Evolutionary conservation across 2,329 filamentous ascomycete species (phyloP).

Genomic region (Fulvia fulva): DNA sequence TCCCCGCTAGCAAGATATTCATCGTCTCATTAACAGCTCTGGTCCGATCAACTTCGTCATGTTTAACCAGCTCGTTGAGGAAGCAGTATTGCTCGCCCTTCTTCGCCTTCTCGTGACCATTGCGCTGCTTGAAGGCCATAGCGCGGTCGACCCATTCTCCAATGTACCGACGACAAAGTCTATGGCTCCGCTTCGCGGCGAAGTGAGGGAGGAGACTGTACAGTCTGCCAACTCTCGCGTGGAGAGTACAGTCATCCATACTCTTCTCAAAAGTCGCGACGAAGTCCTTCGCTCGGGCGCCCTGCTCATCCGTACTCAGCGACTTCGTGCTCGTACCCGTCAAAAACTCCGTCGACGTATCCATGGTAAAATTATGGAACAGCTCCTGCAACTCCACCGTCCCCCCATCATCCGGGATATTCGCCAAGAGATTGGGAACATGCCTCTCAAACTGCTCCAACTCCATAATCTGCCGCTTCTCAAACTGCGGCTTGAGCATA

Average conservation of each 20-base stretch:
- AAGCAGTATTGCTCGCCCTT: slow-evolving; percentile 41
- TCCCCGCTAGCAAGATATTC: slow-evolving; percentile 48
- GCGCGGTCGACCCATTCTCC: slow-evolving; percentile 16
- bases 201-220: background rate
- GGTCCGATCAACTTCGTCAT: slow-evolving; percentile 35
- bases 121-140: slow-evolving; percentile 3
- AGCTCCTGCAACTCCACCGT: slow-evolving; percentile 58
- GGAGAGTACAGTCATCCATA: slow-evolving; percentile 5
- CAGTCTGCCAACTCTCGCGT: background rate
- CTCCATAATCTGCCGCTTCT: slow-evolving; percentile 47
- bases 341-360: slow-evolving; percentile 63
- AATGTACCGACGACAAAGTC: slow-evolving; percentile 8
- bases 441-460: slow-evolving; percentile 56
- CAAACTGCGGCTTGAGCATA: slow-evolving; percentile 50
- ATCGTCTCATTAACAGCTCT: slow-evolving; percentile 41
- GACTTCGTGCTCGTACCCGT: slow-evolving; percentile 45
- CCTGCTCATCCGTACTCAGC: slow-evolving; percentile 10
- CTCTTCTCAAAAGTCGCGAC: slow-evolving; percentile 14
- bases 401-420: slow-evolving; percentile 51
- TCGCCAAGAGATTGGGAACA: slow-evolving; percentile 51
- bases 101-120: slow-evolving; percentile 9
- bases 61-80: slow-evolving; percentile 53
- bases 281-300: slow-evolving; percentile 10
- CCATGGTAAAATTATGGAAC: slow-evolving; percentile 62
- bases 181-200: slow-evolving; percentile 12